phyloP scores from a whole-genome alignment of 73 alveolate genomes.

The Symbiodinium pilosum region DNA sequence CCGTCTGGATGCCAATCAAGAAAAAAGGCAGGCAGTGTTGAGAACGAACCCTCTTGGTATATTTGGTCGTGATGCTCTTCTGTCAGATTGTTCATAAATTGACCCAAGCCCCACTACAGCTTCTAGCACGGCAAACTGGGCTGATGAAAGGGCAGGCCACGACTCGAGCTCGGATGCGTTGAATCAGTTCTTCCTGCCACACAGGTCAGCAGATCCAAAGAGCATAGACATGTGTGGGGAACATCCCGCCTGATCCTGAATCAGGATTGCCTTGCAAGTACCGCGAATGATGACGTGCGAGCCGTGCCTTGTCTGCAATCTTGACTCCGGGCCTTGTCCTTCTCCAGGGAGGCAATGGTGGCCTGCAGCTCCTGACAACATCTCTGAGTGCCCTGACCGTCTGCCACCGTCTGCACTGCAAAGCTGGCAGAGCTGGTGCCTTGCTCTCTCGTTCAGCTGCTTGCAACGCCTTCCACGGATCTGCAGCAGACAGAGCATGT shows the following conservation, averaged over 20 bases:
- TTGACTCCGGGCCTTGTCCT: constrained; percentile 20
- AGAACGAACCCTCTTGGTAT: too few species aligned
- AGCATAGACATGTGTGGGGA: not conserved
- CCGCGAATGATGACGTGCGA: not conserved
- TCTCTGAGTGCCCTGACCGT: not conserved
- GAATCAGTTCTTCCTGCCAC: constrained; percentile 60
- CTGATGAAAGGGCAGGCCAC: not conserved
- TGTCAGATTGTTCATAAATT: too few species aligned
- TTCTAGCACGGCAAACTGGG: not conserved
- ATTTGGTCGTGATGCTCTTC: too few species aligned
- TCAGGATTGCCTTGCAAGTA: constrained; percentile 25
- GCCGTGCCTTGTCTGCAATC: too few species aligned
- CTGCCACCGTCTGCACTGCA: too few species aligned
- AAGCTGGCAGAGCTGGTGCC: too few species aligned
- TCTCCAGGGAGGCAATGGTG: constrained; percentile 47
- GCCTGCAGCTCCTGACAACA: constrained; percentile 60
- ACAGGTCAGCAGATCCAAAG: too few species aligned
- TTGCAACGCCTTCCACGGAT: constrained; percentile 17
- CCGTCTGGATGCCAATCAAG: too few species aligned
- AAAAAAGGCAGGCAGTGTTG: too few species aligned
- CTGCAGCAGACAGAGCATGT: too few species aligned
- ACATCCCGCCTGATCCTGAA: constrained; percentile 64
- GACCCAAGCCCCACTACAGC: too few species aligned
- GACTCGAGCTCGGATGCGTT: constrained; percentile 55
- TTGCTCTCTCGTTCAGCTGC: constrained; percentile 44